Base-by-base conservation (phyloP, 1,284 basidiomycete genomes). In the Lentinula novae-zelandiae region DNA sequence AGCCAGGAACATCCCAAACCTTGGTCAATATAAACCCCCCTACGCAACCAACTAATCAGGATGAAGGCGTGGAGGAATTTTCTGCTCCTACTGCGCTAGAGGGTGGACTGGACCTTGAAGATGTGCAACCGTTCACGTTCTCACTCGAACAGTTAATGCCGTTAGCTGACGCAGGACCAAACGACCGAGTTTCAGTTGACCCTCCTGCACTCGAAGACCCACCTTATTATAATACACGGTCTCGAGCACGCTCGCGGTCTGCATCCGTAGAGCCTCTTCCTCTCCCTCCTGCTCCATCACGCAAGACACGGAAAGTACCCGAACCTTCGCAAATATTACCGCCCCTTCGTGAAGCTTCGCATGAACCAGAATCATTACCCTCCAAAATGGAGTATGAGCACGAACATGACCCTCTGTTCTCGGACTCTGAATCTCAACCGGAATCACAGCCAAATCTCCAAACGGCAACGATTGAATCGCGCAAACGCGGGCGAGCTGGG, bases 401-500 rank as follows among this genome's bases (percentile, higher is more conserved):
- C 8, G 34, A 39, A 2, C 52, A 53, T 36, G 13, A 17, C 7
- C 27, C 52, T 8, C 8, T 56, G 7, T 46, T 56, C 10, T 46
- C 42, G 12, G 54, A 56, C 27, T 10, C 40, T 5, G 42, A 56
- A 34, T 36, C 54, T 44, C 38, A 40, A n/a, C 1, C 17, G 4
- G 38, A 44, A 7, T 17, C 12, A 13, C 44, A 46, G n/a, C 20
- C 20, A 20, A 22, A 42, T 0, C 36, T 17, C 8, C 33, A 53
- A 20, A 34, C n/a, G n/a, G 34, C 51, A 12, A 51, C 49, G 27
- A 34, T 33, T 34, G 34, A 36, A 12, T 6, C 10, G 5, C 51
- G 51, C 33, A 20, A 36, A 34, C 51, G 51, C 8, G 33, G 49
- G 31, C 49, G 49, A 22, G 17, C 73, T 75, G 38, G 73, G 77